Conservation (phyloP, 768 basidiomycete genomes). For the Leccinum longicurvipes region DNA sequence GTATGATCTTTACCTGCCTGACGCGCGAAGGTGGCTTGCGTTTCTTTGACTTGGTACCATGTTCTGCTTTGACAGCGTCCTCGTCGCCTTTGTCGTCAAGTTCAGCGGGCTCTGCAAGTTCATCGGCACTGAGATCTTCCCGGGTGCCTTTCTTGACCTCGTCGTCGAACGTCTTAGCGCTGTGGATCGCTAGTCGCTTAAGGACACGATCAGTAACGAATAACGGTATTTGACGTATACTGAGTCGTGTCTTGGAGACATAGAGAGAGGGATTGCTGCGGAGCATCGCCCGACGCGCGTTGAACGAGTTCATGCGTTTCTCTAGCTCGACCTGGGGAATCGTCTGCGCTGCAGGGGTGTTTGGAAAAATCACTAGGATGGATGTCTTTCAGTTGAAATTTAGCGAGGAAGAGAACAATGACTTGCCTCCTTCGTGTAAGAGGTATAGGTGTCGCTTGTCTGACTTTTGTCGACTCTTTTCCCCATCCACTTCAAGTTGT, state of each 20-base stretch:
- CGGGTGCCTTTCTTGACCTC: constrained; percentile 69
- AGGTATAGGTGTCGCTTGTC: constrained; percentile 97
- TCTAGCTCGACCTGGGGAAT: constrained; percentile 78
- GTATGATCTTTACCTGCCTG: constrained; percentile 89
- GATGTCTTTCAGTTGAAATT: neutral
- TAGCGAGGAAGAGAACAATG: neutral
- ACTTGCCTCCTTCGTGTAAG: constrained; percentile 87
- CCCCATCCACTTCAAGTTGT: constrained; percentile 85
- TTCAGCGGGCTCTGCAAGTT: constrained; percentile 49
- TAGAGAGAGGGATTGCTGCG: constrained; percentile 91
- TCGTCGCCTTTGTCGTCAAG: constrained; percentile 28
- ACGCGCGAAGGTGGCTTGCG: constrained; percentile 46
- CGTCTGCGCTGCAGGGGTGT: constrained; percentile 71
- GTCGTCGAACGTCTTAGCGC: constrained; percentile 70
- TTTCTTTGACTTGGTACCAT: constrained; percentile 24
- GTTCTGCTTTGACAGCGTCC: constrained; percentile 24
- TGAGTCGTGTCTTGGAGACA: constrained; percentile 92
- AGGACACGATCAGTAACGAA: constrained; percentile 89
- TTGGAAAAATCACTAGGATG: constrained; percentile 82
- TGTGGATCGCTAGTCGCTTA: constrained; percentile 83
- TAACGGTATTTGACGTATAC: constrained; percentile 87
- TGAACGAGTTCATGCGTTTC: constrained; percentile 81
- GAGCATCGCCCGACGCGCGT: constrained; percentile 76
- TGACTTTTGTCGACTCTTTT: constrained; percentile 78
- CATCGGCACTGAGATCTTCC: constrained; percentile 64